Base-by-base conservation (phyloP, 192 early-diverging fungal genomes). In the Allomyces macrogynus region DNA sequence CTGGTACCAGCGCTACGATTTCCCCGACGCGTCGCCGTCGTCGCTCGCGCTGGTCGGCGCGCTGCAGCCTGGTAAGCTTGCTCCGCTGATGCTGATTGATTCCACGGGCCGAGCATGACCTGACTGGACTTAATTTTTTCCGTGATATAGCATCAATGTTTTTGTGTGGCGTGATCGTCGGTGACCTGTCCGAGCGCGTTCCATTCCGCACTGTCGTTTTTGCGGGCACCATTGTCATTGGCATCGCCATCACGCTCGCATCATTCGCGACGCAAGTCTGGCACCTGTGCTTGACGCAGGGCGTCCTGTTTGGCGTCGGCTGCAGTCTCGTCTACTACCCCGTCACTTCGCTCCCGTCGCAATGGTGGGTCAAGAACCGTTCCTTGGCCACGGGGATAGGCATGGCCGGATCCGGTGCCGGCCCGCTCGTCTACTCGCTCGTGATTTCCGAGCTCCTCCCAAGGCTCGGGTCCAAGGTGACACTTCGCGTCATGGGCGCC, bases 241-340 rank as follows among this genome's bases (percentile, higher is more conserved):
- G 71, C 23, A 40, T 71, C 12, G 66, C 77, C 5, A 60, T 84
- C 0, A 42, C 81, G 4, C 68, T 75, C 23, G 81, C 82, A 1
- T 84, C 82, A 27, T 84, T 84, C 57, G 79, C 75, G 27, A 76
- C 76, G 20, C 16, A 65, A 20, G 60, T 79, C 64, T 69, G 68
- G 71, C 18, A 23, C 16, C 67, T 87, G 22, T 86, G 81, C 60
- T 64, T 87, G 11, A 69, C 83, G 0, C 79, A 86, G 44, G 86
- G 86, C n/a, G 62, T 86, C 24, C 62, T 87, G 24, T 84, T 77
- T 66, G 84, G 86, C 23, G 11, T 80, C 0, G 81, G 79, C 23
- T 74, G 70, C 1, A 67, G 74, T 24, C 44, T 78, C 11, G 76
- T 76, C 11, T 80, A 75, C 65, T 77, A 79, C 25, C 79, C 81